phyloP scores from a whole-genome alignment of 192 early-diverging fungal species.

The Chytriomyces confervae region DNA sequence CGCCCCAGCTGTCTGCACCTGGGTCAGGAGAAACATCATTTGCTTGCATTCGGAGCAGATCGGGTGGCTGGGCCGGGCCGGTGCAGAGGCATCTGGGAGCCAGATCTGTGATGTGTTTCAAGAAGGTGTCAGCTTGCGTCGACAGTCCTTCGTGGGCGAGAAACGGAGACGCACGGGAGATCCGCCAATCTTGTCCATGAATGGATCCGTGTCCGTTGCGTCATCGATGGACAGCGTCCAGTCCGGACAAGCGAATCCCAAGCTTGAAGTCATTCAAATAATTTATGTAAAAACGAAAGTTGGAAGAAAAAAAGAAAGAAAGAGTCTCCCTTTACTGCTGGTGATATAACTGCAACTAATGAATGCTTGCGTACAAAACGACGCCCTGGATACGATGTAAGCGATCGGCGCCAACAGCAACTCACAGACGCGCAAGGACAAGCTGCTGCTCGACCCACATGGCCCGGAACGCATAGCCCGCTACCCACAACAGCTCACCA shows the following conservation, averaged over 20 bases:
- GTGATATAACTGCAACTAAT: too few relatives aligned
- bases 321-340: background rate
- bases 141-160: background rate
- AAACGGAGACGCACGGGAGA: slow-evolving; percentile 10
- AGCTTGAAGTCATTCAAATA: background rate
- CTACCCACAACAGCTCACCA: background rate
- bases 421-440: background rate
- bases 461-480: background rate
- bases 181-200: slow-evolving; percentile 35
- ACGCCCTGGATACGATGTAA: too few relatives aligned
- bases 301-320: slow-evolving; percentile 8
- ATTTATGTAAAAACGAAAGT: background rate
- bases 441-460: background rate
- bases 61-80: background rate
- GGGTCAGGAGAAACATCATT: slow-evolving; percentile 24
- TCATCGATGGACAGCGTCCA: slow-evolving; percentile 1
- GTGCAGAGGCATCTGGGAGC: background rate
- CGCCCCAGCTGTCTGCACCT: slow-evolving; percentile 6
- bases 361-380: too few relatives aligned
- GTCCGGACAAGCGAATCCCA: slow-evolving; percentile 13
- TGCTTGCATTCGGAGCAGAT: slow-evolving; percentile 14
- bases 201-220: slow-evolving; percentile 21
- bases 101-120: slow-evolving; percentile 14
- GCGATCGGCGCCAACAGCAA: background rate
- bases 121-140: background rate